Percentiles rank a stretch among this genome's conserved stretches.
Conservation (phyloP, 768 basidiomycete genomes). For the Suillus decipiens region DNA sequence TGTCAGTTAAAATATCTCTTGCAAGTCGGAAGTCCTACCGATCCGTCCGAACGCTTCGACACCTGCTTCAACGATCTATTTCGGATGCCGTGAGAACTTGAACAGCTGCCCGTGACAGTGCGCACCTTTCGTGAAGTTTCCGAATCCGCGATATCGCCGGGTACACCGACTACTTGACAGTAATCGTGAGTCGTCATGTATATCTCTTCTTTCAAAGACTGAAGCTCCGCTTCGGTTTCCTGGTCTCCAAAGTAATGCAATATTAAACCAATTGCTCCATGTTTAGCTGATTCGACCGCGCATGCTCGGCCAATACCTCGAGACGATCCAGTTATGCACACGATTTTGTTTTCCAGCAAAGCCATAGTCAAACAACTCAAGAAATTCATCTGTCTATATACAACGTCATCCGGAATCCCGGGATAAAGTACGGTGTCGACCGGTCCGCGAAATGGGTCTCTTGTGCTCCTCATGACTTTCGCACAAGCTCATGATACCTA, state of each 20-base stretch:
- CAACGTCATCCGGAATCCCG: not conserved
- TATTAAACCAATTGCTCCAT: slow-evolving; percentile 64
- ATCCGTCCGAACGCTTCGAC: slow-evolving; percentile 64
- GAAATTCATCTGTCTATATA: not conserved
- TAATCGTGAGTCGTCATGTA: slow-evolving; percentile 31
- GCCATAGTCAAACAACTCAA: slow-evolving; percentile 29
- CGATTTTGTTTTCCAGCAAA: slow-evolving; percentile 55
- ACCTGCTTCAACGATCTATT: slow-evolving; percentile 62
- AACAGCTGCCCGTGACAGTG: too few relatives aligned
- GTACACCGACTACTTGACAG: slow-evolving; percentile 47
- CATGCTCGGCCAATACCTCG: slow-evolving; percentile 74
- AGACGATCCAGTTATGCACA: slow-evolving; percentile 74
- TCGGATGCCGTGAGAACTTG: not conserved
- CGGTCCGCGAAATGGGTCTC: slow-evolving; percentile 9
- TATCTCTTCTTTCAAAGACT: slow-evolving; percentile 48
- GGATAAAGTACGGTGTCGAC: slow-evolving; percentile 3
- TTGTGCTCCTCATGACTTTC: slow-evolving; percentile 20
- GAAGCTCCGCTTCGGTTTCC: slow-evolving; percentile 51
- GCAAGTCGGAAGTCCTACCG: slow-evolving; percentile 50
- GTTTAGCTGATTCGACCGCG: slow-evolving; percentile 62
- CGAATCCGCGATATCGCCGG: slow-evolving; percentile 66
- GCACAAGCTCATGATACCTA: slow-evolving; percentile 13
- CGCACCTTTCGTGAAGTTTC: slow-evolving; percentile 56
- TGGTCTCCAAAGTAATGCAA: slow-evolving; percentile 69
- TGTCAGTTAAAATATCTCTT: slow-evolving; percentile 1